Evolutionary conservation across 2,329 filamentous ascomycete genomes (phyloP).

Genomic region (Tolypocladium sp.): DNA sequence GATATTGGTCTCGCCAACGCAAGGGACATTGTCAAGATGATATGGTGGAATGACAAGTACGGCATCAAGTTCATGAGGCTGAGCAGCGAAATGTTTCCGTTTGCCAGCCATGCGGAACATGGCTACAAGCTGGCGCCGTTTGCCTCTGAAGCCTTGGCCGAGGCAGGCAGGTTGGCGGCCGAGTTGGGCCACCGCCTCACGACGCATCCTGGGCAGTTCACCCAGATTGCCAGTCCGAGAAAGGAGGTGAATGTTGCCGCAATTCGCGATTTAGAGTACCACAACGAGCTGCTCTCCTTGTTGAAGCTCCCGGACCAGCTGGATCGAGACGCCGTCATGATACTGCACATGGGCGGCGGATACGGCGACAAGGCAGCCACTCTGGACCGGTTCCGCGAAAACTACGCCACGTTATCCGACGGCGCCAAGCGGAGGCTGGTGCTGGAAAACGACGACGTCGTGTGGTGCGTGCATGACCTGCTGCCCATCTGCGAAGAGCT

Average conservation of each 20-base stretch:
- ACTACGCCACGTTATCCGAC: conserved; percentile 58
- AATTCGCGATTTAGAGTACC: conserved; percentile 76
- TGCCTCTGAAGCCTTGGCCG: conserved; percentile 65
- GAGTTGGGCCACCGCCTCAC: conserved; percentile 78
- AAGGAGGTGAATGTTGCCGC: conserved; percentile 67
- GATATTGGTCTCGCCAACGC: conserved; percentile 73
- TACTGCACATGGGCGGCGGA: conserved; percentile 83
- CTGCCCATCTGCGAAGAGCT: conserved; percentile 85
- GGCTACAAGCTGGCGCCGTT: conserved; percentile 82
- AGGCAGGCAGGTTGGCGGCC: conserved; percentile 67
- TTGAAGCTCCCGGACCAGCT: conserved; percentile 69
- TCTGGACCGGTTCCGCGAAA: conserved; percentile 65
- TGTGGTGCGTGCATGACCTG: conserved; percentile 86
- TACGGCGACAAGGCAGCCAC: conserved; percentile 82
- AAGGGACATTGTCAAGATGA: conserved; percentile 72
- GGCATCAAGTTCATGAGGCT: conserved; percentile 87
- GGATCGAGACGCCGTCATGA: conserved; percentile 84
- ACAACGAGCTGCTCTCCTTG: conserved; percentile 73
- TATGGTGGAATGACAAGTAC: conserved; percentile 87
- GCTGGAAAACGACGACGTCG: conserved; percentile 89
- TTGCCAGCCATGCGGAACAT: conserved; percentile 79
- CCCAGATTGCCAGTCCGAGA: conserved; percentile 79
- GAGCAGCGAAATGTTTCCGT: conserved; percentile 95
- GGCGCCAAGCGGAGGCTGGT: conserved; percentile 74
- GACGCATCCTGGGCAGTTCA: conserved; percentile 88